Evolutionary conservation across 352 stramenopile genomes (phyloP).

Genomic region (Globisporangium splendens): DNA sequence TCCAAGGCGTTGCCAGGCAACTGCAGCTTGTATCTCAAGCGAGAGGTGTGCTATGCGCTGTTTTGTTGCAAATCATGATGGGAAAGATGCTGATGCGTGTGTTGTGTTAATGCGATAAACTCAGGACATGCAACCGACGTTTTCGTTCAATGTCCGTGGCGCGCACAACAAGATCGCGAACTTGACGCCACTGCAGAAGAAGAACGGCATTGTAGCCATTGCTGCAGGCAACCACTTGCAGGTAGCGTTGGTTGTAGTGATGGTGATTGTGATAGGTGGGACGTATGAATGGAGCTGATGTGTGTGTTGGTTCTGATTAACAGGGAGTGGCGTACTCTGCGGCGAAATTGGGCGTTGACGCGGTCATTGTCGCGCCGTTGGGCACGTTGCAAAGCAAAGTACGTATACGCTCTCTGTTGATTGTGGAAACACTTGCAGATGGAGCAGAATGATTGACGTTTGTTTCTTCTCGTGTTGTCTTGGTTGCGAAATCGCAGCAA

Average conservation of each 20-base stretch:
- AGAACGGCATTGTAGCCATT: slow-evolving; percentile 79
- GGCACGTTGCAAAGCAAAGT: slow-evolving; percentile 94
- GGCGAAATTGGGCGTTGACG: slow-evolving; percentile 90
- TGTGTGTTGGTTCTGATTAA: background rate
- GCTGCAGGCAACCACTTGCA: slow-evolving; percentile 96
- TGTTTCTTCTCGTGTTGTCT: background rate
- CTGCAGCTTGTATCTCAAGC: slow-evolving; percentile 88
- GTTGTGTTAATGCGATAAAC: background rate
- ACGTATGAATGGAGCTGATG: background rate
- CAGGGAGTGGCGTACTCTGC: slow-evolving; percentile 93
- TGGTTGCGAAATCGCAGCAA: slow-evolving; percentile 6
- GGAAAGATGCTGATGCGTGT: background rate
- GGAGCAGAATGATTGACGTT: too few species aligned
- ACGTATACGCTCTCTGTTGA: background rate
- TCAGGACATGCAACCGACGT: slow-evolving; percentile 95
- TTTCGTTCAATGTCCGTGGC: slow-evolving; percentile 98
- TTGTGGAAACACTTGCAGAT: background rate
- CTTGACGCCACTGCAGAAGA: slow-evolving; percentile 72
- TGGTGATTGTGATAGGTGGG: background rate
- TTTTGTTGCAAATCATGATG: background rate
- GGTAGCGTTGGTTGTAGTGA: slow-evolving; percentile 15
- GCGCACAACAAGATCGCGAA: slow-evolving; percentile 99
- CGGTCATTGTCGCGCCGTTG: slow-evolving; percentile 95
- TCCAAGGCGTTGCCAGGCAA: slow-evolving; percentile 47
- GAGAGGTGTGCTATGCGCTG: slow-evolving; percentile 66